These are phyloP conservation scores for Platanthera zijinensis DNA, from an alignment of 106 monocot species.

Conservation along the genomic window DNA sequence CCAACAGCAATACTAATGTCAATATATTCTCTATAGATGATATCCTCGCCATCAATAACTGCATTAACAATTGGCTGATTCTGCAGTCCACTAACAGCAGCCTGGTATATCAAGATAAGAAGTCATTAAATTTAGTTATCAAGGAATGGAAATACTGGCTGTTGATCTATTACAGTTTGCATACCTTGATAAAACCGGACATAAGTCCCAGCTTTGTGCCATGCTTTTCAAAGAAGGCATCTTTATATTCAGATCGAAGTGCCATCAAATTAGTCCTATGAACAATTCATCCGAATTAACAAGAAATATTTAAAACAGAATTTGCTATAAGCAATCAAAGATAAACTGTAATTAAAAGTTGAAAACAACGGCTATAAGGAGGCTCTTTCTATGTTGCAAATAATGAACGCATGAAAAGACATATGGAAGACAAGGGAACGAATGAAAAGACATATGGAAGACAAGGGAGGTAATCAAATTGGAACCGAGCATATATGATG, in stretches of 20 bases:
- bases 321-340: too few species aligned
- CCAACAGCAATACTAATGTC: conserved; percentile 92
- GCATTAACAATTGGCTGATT: conserved; percentile 86
- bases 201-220: conserved; percentile 88
- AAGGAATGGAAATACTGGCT: neutral
- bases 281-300: neutral
- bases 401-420: too few species aligned
- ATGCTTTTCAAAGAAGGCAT: conserved; percentile 77
- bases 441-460: too few species aligned
- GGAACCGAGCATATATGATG: too few species aligned
- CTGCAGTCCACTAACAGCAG: conserved; percentile 87
- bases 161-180: neutral
- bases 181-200: conserved; percentile 89
- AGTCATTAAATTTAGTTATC: neutral
- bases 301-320: conserved; percentile 6
- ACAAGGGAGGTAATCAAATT: too few species aligned
- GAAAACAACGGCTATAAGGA: too few species aligned
- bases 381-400: too few species aligned
- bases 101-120: conserved; percentile 32
- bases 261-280: conserved; percentile 91
- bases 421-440: too few species aligned
- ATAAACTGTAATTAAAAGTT: too few species aligned
- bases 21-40: conserved; percentile 78
- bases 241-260: conserved; percentile 89
- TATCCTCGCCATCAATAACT: conserved; percentile 93